Conservation (phyloP, 371 early-diverging fungal genomes). For the Rhizomucor miehei region DNA sequence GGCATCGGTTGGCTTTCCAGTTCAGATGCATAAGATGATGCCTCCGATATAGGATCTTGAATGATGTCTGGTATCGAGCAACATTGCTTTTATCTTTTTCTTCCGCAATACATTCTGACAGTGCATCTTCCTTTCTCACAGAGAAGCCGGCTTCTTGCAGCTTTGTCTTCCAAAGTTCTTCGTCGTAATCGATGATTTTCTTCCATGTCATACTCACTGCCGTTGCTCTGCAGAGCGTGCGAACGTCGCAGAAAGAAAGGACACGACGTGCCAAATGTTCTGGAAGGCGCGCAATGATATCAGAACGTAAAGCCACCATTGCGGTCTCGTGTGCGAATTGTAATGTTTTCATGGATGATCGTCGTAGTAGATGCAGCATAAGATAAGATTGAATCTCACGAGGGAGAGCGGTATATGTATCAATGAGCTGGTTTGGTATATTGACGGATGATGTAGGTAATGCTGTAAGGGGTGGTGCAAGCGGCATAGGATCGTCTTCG, state of each 20-base stretch:
- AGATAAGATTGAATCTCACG: conserved; percentile 13
- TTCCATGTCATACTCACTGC: conserved; percentile 77
- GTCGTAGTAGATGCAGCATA: conserved; percentile 17
- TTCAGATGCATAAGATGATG: conserved; percentile 75
- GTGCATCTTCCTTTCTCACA: not conserved
- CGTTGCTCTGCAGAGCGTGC: conserved; percentile 73
- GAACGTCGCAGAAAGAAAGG: conserved; percentile 74
- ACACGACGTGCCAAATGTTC: conserved; percentile 74
- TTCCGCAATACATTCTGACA: not conserved
- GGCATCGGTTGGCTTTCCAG: conserved; percentile 76
- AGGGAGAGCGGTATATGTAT: conserved; percentile 14
- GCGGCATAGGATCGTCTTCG: not conserved
- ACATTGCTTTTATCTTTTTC: not conserved
- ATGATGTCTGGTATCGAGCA: conserved; percentile 48
- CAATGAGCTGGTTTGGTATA: conserved; percentile 6
- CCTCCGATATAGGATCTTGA: conserved; percentile 38
- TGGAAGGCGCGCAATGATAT: conserved; percentile 84
- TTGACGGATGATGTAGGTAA: not conserved
- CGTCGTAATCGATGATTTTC: conserved; percentile 70
- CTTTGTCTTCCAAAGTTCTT: conserved; percentile 46
- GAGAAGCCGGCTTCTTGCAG: conserved; percentile 9
- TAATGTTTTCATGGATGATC: conserved; percentile 60
- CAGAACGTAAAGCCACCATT: conserved; percentile 77
- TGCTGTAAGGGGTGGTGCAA: not conserved
- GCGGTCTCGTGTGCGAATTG: conserved; percentile 79